Conservation (phyloP, 1,284 basidiomycete genomes). For the Sutorius eximius region DNA sequence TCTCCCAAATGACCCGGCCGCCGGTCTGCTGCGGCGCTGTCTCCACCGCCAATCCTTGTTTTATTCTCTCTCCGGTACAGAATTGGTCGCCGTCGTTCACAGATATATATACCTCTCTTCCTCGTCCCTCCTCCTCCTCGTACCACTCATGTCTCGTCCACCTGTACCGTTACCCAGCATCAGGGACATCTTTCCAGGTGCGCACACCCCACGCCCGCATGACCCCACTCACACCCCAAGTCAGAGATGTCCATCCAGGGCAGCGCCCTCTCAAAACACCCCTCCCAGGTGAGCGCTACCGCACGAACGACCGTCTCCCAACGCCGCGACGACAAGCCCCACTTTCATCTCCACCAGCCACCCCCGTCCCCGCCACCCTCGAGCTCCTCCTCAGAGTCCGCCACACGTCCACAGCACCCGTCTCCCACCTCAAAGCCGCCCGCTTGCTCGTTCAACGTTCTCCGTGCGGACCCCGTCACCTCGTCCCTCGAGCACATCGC, state of each 20-base stretch:
- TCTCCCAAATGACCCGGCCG: background rate
- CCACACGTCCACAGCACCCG: constrained; percentile 14
- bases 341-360: too few relatives aligned
- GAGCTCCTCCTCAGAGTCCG: constrained; percentile 31
- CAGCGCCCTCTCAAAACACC: constrained; percentile 3
- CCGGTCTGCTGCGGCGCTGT: background rate
- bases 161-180: constrained; percentile 50
- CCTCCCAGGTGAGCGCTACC: constrained; percentile 7
- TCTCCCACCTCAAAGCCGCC: constrained; percentile 17
- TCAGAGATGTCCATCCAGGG: constrained; percentile 27
- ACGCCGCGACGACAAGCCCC: too few relatives aligned
- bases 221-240: background rate
- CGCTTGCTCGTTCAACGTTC: constrained; percentile 41
- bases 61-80: constrained; percentile 13
- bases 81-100: constrained; percentile 19
- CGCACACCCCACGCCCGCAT: background rate
- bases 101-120: constrained; percentile 12
- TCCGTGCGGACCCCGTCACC: constrained; percentile 42
- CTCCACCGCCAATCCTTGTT: background rate
- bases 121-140: background rate
- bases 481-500: constrained; percentile 47
- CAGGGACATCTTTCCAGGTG: constrained; percentile 58
- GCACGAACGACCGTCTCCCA: too few relatives aligned
- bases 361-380: constrained; percentile 24
- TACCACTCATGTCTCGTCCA: constrained; percentile 24